Evolutionary conservation across 805 yeast species (phyloP).

Genomic region (Candida ficus): DNA sequence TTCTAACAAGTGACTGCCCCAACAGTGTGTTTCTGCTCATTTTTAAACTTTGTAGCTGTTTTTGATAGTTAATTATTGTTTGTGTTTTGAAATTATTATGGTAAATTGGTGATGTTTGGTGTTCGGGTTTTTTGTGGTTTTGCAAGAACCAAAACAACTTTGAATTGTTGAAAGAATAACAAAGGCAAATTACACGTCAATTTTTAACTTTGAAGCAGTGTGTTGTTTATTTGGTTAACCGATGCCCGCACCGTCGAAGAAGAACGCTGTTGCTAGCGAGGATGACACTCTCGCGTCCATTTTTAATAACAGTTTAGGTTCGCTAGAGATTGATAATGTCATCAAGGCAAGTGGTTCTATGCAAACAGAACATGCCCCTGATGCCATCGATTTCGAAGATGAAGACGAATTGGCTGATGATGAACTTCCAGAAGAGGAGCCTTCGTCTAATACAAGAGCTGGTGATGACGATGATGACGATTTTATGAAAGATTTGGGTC

Average conservation of each 20-base stretch:
- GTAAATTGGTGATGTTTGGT: neutral
- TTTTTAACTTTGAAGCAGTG: no score
- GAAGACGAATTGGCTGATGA: conserved; percentile 95
- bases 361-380: conserved; percentile 68
- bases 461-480: conserved; percentile 12
- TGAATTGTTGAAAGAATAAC: no score
- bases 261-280: conserved; percentile 27
- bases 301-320: conserved; percentile 31
- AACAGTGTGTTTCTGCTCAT: conserved; percentile 15
- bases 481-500: conserved; percentile 6
- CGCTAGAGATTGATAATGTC: conserved; percentile 16
- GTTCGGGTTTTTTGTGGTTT: neutral
- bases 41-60: neutral
- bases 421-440: conserved; percentile 40
- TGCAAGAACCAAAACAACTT: no score
- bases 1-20: conserved; percentile 26
- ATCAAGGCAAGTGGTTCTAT: conserved; percentile 18
- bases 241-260: conserved; percentile 7
- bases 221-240: neutral
- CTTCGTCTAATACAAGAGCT: conserved; percentile 22
- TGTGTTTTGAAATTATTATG: neutral
- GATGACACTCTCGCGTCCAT: conserved; percentile 34
- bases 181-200: no score
- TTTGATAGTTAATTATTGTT: neutral
- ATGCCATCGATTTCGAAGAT: conserved; percentile 91